Conservation (phyloP, 495 filamentous ascomycete species). For the Staphylotrichum tortipilum region DNA sequence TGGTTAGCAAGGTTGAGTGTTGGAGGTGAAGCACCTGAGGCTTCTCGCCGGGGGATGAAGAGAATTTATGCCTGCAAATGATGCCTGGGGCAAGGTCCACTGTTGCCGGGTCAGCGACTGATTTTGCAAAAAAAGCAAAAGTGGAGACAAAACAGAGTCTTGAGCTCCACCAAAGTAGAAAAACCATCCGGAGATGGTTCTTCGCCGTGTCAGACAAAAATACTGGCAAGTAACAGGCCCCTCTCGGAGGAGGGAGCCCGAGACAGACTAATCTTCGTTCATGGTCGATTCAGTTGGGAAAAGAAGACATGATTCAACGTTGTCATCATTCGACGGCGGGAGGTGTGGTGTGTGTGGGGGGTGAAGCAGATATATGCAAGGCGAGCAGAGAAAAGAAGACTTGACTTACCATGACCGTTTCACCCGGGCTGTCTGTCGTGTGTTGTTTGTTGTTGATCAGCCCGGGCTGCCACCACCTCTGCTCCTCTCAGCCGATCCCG, state of each 20-base stretch:
- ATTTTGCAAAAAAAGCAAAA: neutral
- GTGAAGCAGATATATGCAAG: neutral
- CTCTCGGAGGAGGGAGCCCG: slow-evolving; percentile 55
- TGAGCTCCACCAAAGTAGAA: slow-evolving; percentile 4
- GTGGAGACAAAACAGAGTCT: slow-evolving; percentile 2
- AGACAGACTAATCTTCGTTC: slow-evolving; percentile 64
- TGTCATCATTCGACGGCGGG: slow-evolving; percentile 68
- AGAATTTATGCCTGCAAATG: slow-evolving; percentile 2
- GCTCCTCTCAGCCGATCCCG: too few relatives aligned
- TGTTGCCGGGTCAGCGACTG: slow-evolving; percentile 9
- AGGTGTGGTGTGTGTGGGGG: neutral
- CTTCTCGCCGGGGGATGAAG: neutral
- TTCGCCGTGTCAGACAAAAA: slow-evolving; percentile 62
- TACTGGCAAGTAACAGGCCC: slow-evolving; percentile 98
- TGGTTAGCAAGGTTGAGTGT: slow-evolving; percentile 4
- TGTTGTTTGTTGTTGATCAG: neutral
- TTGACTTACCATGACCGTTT: too few relatives aligned
- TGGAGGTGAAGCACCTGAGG: neutral
- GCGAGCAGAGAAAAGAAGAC: slow-evolving; percentile 5
- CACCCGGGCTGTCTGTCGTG: too few relatives aligned
- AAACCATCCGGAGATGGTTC: slow-evolving; percentile 1
- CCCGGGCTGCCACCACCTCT: neutral
- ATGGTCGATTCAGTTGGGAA: slow-evolving; percentile 90
- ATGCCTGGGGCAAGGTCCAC: slow-evolving; percentile 5
- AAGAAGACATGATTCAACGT: slow-evolving; percentile 70